These are phyloP conservation scores for Neohortaea acidophila DNA, from an alignment of 495 filamentous ascomycete species.

Conservation along the genomic window DNA sequence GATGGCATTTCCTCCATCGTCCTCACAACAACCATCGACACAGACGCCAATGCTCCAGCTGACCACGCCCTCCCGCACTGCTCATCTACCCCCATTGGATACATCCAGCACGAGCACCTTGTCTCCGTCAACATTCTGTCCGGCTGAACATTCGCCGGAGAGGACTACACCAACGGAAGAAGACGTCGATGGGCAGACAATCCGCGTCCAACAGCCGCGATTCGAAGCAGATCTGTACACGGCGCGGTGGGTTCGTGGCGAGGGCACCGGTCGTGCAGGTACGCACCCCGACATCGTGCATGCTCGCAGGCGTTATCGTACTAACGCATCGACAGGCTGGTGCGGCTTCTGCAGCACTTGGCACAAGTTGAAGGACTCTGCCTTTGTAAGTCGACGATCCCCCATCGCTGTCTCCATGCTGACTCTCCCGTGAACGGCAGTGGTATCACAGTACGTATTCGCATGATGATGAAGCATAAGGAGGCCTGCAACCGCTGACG, in stretches of 20 bases:
- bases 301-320: no score
- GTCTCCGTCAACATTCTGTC: no score
- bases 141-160: no score
- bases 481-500: no score
- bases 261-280: slow-evolving; percentile 5
- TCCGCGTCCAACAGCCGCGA: not conserved
- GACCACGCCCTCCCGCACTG: not conserved
- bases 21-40: not conserved
- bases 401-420: no score
- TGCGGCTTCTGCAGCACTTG: slow-evolving; percentile 11
- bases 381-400: no score
- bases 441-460: slow-evolving; percentile 16
- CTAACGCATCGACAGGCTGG: no score
- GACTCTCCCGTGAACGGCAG: no score
- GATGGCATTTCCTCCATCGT: no score
- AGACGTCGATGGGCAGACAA: not conserved
- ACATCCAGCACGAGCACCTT: not conserved
- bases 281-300: no score
- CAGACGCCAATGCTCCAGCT: not conserved
- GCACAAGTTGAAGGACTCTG: slow-evolving; percentile 14
- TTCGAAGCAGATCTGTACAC: slow-evolving; percentile 12
- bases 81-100: not conserved
- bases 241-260: slow-evolving; percentile 3
- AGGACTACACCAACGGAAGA: no score
- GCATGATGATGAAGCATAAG: no score